Evolutionary conservation across 2,329 filamentous ascomycete species (phyloP).

Genomic region (Phialophora tarda): DNA sequence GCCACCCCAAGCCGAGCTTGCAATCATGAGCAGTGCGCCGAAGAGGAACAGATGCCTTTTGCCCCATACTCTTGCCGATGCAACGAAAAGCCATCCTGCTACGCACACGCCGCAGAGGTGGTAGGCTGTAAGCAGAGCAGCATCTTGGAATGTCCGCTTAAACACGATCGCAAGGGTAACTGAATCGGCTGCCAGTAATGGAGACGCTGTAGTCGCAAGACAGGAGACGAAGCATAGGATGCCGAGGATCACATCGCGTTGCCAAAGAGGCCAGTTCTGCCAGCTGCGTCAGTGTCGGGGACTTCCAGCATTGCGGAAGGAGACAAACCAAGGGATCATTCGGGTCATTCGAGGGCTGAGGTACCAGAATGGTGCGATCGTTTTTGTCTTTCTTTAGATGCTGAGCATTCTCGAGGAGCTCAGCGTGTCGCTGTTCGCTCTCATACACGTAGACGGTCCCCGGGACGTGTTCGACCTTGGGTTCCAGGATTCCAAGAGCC

Average conservation of each 20-base stretch:
- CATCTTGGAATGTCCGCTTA: conserved; percentile 68
- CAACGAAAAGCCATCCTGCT: conserved; percentile 83
- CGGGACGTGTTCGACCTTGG: conserved; percentile 36
- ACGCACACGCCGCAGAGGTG: conserved; percentile 82
- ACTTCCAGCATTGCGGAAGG: conserved; percentile 42
- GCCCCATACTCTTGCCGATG: conserved; percentile 86
- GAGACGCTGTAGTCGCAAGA: conserved; percentile 81
- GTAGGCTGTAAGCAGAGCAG: conserved; percentile 84
- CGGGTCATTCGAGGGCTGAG: conserved; percentile 87
- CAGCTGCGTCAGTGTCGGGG: conserved; percentile 26
- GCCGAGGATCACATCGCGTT: conserved; percentile 78
- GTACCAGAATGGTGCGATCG: conserved; percentile 80
- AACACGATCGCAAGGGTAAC: conserved; percentile 75
- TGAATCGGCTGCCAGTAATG: conserved; percentile 87
- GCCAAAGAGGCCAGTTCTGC: conserved; percentile 84
- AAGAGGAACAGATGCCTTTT: conserved; percentile 87
- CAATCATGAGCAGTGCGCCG: conserved; percentile 74
- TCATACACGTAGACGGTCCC: conserved; percentile 40
- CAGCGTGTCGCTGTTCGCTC: conserved; percentile 33
- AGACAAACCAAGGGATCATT: conserved; percentile 77
- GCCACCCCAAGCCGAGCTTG: conserved; percentile 79
- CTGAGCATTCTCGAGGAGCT: conserved; percentile 41
- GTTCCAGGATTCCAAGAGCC: conserved; percentile 39
- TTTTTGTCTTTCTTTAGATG: conserved; percentile 74
- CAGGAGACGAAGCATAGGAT: conserved; percentile 80